Evolutionary conservation across 768 basidiomycete genomes (phyloP).

Genomic region (Rhizopogon roseolus): DNA sequence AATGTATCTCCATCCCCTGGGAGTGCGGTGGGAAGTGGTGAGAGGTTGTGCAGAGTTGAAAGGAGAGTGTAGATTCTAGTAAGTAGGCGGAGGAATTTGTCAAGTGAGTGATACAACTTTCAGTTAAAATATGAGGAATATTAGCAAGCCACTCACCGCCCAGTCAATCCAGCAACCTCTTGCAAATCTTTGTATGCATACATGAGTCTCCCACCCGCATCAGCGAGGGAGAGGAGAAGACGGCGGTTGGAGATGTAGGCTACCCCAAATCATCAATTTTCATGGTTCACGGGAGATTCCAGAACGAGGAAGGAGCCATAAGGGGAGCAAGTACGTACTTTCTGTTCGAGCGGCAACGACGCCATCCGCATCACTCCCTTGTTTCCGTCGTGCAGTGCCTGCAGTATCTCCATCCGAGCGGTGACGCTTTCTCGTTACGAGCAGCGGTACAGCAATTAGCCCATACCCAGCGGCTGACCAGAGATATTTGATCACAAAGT

Average conservation of each 20-base stretch:
- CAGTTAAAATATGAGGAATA: too few species aligned
- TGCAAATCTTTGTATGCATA: slow-evolving; percentile 95
- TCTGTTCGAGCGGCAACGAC: slow-evolving; percentile 47
- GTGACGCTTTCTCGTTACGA: slow-evolving; percentile 52
- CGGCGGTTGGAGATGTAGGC: slow-evolving; percentile 93
- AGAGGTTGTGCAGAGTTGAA: slow-evolving; percentile 77
- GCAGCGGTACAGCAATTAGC: slow-evolving; percentile 85
- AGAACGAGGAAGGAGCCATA: neutral
- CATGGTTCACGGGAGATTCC: neutral
- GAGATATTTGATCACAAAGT: slow-evolving; percentile 93
- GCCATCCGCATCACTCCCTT: slow-evolving; percentile 16
- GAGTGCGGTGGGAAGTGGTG: slow-evolving; percentile 40
- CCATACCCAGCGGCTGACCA: slow-evolving; percentile 93
- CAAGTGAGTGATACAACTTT: neutral
- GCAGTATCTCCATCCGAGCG: slow-evolving; percentile 11
- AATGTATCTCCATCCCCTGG: slow-evolving; percentile 38
- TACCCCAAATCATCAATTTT: slow-evolving; percentile 14
- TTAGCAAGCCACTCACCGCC: slow-evolving; percentile 22
- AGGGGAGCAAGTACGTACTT: slow-evolving; percentile 25
- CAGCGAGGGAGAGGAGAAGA: slow-evolving; percentile 88
- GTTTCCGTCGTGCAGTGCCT: slow-evolving; percentile 1
- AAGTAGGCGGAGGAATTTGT: neutral
- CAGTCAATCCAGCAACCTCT: slow-evolving; percentile 92
- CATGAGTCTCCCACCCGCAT: slow-evolving; percentile 94
- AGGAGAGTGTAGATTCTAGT: slow-evolving; percentile 78